Evolutionary conservation across 1,139 yeast species (phyloP).

Genomic region (Geotrichum aggregatum): DNA sequence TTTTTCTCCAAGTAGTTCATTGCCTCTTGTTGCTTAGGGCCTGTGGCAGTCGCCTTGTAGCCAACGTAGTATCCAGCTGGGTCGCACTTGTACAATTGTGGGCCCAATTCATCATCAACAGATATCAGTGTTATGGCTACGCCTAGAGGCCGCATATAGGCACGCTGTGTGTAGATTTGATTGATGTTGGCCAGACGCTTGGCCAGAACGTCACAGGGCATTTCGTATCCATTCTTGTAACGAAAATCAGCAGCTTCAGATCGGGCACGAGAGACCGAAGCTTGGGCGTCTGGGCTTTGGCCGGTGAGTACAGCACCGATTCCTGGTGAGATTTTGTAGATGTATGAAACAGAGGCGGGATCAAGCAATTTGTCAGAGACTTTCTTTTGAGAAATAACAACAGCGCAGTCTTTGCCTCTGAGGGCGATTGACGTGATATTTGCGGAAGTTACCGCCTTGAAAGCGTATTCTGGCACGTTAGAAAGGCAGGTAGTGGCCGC

Average conservation of each 20-base stretch:
- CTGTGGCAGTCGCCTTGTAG: not conserved
- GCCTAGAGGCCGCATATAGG: not conserved
- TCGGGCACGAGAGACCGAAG: slow-evolving; percentile 1
- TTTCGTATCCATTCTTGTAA: not conserved
- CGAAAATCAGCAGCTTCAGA: not conserved
- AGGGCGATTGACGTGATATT: not conserved
- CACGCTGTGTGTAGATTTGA: not conserved
- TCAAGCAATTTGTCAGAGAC: not conserved
- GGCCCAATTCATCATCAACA: not conserved
- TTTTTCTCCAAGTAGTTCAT: not conserved
- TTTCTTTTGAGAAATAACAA: not conserved
- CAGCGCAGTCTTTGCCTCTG: not conserved
- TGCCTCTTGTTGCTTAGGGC: slow-evolving; percentile 7
- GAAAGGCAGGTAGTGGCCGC: not conserved
- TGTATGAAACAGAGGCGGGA: not conserved
- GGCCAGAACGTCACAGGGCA: not conserved
- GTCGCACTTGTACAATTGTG: not conserved
- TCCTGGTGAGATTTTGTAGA: not conserved
- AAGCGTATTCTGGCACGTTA: not conserved
- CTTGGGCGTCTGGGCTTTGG: not conserved
- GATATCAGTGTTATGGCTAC: not conserved
- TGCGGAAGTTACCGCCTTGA: not conserved
- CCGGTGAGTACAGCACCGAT: too few species aligned
- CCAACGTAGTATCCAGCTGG: slow-evolving; percentile 3
- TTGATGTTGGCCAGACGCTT: not conserved